Evolutionary conservation across 768 basidiomycete species (phyloP), one percentile per base, ranked within the genome.

Genomic region (Termitomyces sp.): DNA sequence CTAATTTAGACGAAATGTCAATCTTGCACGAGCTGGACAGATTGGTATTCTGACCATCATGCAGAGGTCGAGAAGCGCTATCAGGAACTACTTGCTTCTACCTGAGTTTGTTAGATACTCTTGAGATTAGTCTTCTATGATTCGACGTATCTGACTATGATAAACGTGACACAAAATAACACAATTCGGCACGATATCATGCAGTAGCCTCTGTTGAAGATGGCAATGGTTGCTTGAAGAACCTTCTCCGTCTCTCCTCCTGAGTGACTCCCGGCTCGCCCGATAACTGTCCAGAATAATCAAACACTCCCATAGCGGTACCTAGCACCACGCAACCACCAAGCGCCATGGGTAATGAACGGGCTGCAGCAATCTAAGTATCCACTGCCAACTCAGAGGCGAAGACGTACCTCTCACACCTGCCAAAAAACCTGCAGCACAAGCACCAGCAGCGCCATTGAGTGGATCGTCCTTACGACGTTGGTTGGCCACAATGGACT

Each of bases 361-460:
- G 88, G 54, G 84, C 93, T 95, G 24, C 20, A 64, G 56, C 2
- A 62, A 54, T 45, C 46, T 45, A 24, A 62, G 18, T 18, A 37
- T 39, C 51, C 55, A 16, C 46, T 15, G 44, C 36, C 29, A 13
- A 37, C 12, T 5, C 45, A 12, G 20, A 46, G 34, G 51, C 24
- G 3, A 44, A 24, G 12, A 73, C 82, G 41, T 65, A 93, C 92
- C 81, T 77, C 91, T 81, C 56, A 95, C 72, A 54, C 94, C 94
- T 31, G 92, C 92, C 61, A 96, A 74, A 74, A 96, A 93, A 47
- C 94, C 94, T 52, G 94, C 94, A 49, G 94, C 94, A 74, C 94
- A 96, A 56, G 89, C 94, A 55, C 90, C 94, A 52, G 84, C 84
- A 47, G 87, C 88, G 50, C 90, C 88, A 65, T 94, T 97, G 60